These are phyloP conservation scores for Coemansia sp. DNA, from an alignment of 192 early-diverging fungal genomes.

Conservation along the genomic window DNA sequence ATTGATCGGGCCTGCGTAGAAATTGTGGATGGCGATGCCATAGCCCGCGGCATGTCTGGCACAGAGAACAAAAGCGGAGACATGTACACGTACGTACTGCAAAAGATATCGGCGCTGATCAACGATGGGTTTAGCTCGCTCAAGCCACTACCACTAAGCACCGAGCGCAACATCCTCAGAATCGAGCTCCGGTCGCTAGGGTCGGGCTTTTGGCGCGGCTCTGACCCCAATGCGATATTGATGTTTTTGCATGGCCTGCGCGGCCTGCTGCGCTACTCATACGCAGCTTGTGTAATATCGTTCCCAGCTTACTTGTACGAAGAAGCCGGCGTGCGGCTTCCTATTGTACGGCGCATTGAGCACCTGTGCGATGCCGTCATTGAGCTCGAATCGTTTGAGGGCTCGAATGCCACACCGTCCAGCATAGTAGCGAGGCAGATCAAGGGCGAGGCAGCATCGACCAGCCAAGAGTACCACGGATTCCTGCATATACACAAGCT, in stretches of 20 bases:
- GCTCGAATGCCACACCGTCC: slow-evolving; percentile 46
- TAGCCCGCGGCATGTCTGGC: slow-evolving; percentile 11
- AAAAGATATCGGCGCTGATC: slow-evolving; percentile 59
- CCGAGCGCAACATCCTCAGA: slow-evolving; percentile 67
- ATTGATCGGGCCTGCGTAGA: slow-evolving; percentile 59
- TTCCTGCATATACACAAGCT: slow-evolving; percentile 84
- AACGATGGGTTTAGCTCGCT: slow-evolving; percentile 67
- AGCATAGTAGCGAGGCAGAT: slow-evolving; percentile 56
- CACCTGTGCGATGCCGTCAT: slow-evolving; percentile 84
- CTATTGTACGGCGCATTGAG: slow-evolving; percentile 66
- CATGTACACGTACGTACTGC: slow-evolving; percentile 41
- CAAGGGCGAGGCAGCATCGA: slow-evolving; percentile 58
- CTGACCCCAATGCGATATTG: slow-evolving; percentile 55
- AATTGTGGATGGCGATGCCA: slow-evolving; percentile 45
- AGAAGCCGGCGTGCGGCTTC: slow-evolving; percentile 32
- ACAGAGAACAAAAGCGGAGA: slow-evolving; percentile 14
- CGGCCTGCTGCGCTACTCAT: slow-evolving; percentile 73
- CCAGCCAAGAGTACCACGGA: slow-evolving; percentile 74
- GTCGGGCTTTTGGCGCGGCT: slow-evolving; percentile 75
- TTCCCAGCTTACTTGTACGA: slow-evolving; percentile 79
- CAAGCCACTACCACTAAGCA: slow-evolving; percentile 20
- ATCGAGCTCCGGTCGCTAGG: slow-evolving; percentile 80
- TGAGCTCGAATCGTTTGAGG: slow-evolving; percentile 92
- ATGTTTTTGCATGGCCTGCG: slow-evolving; percentile 74
- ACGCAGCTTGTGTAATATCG: slow-evolving; percentile 73